Evolutionary conservation across 2,329 filamentous ascomycete species (phyloP).

Genomic region (Alternaria sp.): DNA sequence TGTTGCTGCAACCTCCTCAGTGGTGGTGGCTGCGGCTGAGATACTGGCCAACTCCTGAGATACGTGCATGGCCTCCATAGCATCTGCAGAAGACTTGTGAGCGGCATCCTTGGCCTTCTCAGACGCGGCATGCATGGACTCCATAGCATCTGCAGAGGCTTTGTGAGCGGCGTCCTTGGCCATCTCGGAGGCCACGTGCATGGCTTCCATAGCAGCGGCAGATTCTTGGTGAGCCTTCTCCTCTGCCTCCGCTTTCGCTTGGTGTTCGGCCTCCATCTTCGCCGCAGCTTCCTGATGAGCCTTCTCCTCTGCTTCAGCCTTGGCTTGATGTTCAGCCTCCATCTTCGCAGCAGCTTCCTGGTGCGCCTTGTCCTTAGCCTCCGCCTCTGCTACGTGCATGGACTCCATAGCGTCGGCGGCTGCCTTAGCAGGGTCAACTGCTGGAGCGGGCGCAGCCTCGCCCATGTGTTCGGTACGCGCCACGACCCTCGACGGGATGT

Average conservation of each 20-base stretch:
- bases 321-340: conserved; percentile 23
- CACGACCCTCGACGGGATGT: conserved; percentile 9
- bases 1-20: conserved; percentile 1
- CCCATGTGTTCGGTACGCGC: conserved; percentile 19
- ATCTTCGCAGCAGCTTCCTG: conserved; percentile 23
- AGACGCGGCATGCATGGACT: conserved; percentile 17
- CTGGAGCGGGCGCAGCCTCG: conserved; percentile 14
- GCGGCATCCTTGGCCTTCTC: conserved; percentile 14
- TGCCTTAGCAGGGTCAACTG: conserved; percentile 11
- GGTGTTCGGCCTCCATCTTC: conserved; percentile 15
- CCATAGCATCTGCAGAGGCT: conserved; percentile 17
- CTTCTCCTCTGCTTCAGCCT: conserved; percentile 23
- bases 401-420: conserved; percentile 14
- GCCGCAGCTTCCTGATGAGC: conserved; percentile 21
- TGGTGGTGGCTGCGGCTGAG: conserved; percentile 4
- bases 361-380: conserved; percentile 24
- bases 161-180: conserved; percentile 17
- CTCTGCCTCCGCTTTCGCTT: conserved; percentile 11
- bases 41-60: conserved; percentile 13
- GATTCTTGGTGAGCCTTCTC: conserved; percentile 11
- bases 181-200: conserved; percentile 16
- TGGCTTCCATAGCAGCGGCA: conserved; percentile 18
- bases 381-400: conserved; percentile 26
- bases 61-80: conserved; percentile 21
- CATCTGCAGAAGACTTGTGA: conserved; percentile 16